Percentiles rank a stretch among this genome's conserved stretches.
These are phyloP conservation scores for Parathielavia appendiculata DNA, from an alignment of 495 filamentous ascomycete species.

Conservation along the genomic window DNA sequence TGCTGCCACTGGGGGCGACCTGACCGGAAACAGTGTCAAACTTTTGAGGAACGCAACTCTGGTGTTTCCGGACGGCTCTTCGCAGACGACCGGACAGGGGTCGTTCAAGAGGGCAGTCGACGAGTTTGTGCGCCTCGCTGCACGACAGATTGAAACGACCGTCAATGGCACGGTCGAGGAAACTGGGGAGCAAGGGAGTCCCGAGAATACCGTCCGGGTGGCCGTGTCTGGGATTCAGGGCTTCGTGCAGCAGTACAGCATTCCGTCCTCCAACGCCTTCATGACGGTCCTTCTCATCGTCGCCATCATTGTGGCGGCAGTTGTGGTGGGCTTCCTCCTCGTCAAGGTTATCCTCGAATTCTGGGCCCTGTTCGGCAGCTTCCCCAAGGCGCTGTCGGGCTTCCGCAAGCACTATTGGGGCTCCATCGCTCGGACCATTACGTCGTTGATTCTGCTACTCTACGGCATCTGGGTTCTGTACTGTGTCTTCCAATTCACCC, in stretches of 20 bases:
- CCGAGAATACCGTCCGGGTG: slow-evolving; percentile 27
- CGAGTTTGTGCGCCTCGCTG: slow-evolving; percentile 40
- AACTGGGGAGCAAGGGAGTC: slow-evolving; percentile 27
- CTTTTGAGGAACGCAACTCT: slow-evolving; percentile 70
- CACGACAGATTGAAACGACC: slow-evolving; percentile 50
- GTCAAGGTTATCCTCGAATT: slow-evolving; percentile 88
- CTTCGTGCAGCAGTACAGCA: slow-evolving; percentile 69
- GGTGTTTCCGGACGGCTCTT: slow-evolving; percentile 52
- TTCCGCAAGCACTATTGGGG: slow-evolving; percentile 98
- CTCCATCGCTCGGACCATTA: slow-evolving; percentile 79
- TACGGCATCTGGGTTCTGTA: slow-evolving; percentile 96
- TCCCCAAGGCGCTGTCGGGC: slow-evolving; percentile 70
- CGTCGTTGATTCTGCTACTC: slow-evolving; percentile 81
- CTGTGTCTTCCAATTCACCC: slow-evolving; percentile 90
- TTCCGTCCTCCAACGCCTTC: slow-evolving; percentile 88
- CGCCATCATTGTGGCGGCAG: slow-evolving; percentile 76
- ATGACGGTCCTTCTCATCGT: slow-evolving; percentile 92
- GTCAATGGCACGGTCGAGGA: slow-evolving; percentile 37
- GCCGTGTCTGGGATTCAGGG: slow-evolving; percentile 65
- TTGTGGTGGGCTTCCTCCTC: slow-evolving; percentile 80
- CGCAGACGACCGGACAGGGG: slow-evolving; percentile 31
- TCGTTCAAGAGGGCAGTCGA: slow-evolving; percentile 53
- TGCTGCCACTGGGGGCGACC: slow-evolving; percentile 72
- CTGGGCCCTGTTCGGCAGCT: slow-evolving; percentile 85
- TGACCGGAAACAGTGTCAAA: slow-evolving; percentile 70